phyloP scores from a whole-genome alignment of 108 stramenopile genomes.

The Conticribra weissflogii region DNA sequence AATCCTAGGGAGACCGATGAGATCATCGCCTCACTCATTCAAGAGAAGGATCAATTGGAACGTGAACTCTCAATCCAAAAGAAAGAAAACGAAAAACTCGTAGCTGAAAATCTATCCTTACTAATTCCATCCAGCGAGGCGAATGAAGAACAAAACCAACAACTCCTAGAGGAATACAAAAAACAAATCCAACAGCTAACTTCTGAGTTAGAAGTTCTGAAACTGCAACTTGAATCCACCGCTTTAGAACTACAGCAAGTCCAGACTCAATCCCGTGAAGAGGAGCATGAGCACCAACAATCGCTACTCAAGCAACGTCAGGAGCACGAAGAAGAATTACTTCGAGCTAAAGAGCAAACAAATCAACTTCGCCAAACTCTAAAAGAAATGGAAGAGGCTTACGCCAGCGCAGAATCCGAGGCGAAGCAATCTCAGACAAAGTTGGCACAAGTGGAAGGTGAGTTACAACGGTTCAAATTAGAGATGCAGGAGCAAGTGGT shows the following conservation, averaged over 20 bases:
- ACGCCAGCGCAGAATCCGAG: constrained; percentile 7
- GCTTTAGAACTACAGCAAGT: constrained; percentile 3
- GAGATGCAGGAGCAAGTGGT: constrained; percentile 5
- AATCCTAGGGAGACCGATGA: neutral
- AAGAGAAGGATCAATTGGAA: constrained; percentile 29
- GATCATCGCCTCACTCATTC: constrained; percentile 11
- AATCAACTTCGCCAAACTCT: constrained; percentile 9
- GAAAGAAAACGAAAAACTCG: constrained; percentile 7
- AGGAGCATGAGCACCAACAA: neutral
- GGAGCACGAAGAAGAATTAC: neutral
- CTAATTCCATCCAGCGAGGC: neutral
- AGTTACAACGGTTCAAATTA: neutral
- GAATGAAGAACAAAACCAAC: constrained; percentile 12
- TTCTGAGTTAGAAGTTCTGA: constrained; percentile 17
- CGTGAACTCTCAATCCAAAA: constrained; percentile 16
- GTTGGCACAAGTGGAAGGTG: constrained; percentile 18
- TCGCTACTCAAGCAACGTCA: neutral
- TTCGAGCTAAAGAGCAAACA: constrained; percentile 2
- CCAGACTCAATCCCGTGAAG: constrained; percentile 7
- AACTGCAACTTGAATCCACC: constrained; percentile 4
- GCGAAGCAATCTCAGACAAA: constrained; percentile 4
- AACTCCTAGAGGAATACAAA: constrained; percentile 9
- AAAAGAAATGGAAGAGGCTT: constrained; percentile 5
- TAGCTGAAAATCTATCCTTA: constrained; percentile 5
- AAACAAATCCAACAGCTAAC: constrained; percentile 21